Evolutionary conservation across 768 basidiomycete species (phyloP).

Genomic region (Phaeotremella skinneri): DNA sequence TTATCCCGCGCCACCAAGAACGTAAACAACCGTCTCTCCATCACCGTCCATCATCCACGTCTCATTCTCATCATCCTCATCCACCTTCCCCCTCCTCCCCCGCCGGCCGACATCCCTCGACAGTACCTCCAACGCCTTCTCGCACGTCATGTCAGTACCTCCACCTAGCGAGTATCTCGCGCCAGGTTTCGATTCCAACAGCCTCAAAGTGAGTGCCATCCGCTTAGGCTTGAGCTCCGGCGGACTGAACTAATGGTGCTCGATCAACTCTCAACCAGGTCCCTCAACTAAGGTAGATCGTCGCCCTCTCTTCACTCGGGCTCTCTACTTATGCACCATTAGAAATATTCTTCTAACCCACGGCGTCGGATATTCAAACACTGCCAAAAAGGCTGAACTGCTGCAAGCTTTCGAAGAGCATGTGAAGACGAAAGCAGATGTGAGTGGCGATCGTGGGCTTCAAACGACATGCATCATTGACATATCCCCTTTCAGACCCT

Average conservation of each 20-base stretch:
- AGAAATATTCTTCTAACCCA: constrained; percentile 45
- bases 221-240: not conserved
- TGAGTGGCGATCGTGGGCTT: constrained; percentile 18
- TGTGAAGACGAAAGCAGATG: constrained; percentile 37
- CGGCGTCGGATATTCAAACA: constrained; percentile 22
- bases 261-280: constrained; percentile 23
- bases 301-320: not conserved
- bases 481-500: constrained; percentile 7
- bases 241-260: not conserved
- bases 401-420: constrained; percentile 35
- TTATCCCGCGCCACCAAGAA: not conserved
- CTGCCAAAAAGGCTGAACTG: constrained; percentile 47
- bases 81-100: not conserved
- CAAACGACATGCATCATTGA: not conserved
- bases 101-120: not conserved
- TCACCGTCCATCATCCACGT: not conserved
- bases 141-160: constrained; percentile 30
- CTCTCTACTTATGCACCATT: not conserved
- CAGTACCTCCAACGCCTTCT: no score
- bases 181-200: constrained; percentile 38
- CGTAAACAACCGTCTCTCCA: not conserved
- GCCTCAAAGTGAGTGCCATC: constrained; percentile 34
- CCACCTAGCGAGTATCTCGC: constrained; percentile 36
- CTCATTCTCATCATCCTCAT: not conserved
- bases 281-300: constrained; percentile 43